Evolutionary conservation across 225 moss, liverwort and hornwort genomes (phyloP).

Genomic region (Bryoerythrophyllum caledonicum): DNA sequence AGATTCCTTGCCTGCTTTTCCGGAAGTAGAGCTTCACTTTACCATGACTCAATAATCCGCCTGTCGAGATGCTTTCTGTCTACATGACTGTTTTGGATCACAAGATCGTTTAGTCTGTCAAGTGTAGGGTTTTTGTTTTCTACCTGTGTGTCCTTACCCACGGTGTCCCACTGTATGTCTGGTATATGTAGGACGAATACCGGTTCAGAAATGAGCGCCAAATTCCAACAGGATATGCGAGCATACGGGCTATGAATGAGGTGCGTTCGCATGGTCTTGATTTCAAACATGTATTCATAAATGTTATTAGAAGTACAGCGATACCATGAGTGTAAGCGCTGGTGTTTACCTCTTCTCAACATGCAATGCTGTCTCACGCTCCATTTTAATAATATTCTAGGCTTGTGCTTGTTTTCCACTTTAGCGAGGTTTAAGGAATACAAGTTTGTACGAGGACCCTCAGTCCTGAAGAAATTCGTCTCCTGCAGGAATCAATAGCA

Average conservation of each 20-base stretch:
- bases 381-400: background rate
- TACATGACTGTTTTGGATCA: background rate
- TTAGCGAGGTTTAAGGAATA: background rate
- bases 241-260: slow-evolving; percentile 45
- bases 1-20: background rate
- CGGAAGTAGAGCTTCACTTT: background rate
- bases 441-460: background rate
- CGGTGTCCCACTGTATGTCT: slow-evolving; percentile 8
- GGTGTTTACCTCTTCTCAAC: background rate
- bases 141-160: slow-evolving; percentile 1
- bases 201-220: slow-evolving; percentile 40
- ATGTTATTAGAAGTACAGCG: background rate
- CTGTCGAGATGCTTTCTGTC: slow-evolving; percentile 5
- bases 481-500: slow-evolving; percentile 57
- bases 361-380: background rate
- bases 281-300: background rate
- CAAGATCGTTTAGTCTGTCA: slow-evolving; percentile 2
- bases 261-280: slow-evolving; percentile 19
- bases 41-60: slow-evolving; percentile 4
- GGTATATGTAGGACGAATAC: slow-evolving; percentile 40
- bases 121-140: background rate
- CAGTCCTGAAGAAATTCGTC: background rate
- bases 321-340: background rate
- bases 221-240: slow-evolving; percentile 51
- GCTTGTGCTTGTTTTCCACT: background rate